phyloP scores from a whole-genome alignment of 2,329 filamentous ascomycete genomes.

The Alternaria gaisen region DNA sequence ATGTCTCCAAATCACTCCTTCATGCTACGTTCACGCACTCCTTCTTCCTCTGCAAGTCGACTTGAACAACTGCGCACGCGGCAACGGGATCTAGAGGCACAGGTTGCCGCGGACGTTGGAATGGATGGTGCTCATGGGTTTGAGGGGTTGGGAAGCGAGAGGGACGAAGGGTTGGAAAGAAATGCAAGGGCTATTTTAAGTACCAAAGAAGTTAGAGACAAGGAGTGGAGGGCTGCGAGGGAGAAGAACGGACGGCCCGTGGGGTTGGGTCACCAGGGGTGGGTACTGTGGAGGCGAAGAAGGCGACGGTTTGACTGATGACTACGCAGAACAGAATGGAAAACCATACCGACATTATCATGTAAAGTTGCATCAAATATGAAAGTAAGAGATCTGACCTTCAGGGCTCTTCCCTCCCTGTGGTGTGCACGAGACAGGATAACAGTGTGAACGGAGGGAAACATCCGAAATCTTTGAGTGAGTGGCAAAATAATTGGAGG shows the following conservation, averaged over 20 bases:
- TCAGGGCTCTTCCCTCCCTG: not conserved
- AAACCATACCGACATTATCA: not conserved
- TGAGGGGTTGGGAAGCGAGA: not conserved
- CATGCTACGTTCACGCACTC: not conserved
- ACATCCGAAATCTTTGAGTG: not conserved
- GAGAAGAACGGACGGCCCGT: not conserved
- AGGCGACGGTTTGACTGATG: not conserved
- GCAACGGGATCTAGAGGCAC: not conserved
- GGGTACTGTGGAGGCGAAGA: not conserved
- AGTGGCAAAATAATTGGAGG: conserved; percentile 23
- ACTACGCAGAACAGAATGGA: not conserved
- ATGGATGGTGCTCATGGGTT: not conserved
- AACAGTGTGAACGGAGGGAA: not conserved
- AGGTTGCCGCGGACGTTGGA: not conserved
- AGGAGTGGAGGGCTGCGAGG: conserved; percentile 1
- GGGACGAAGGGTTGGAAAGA: not conserved
- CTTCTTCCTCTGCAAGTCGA: not conserved
- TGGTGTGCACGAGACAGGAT: not conserved
- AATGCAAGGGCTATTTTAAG: not conserved
- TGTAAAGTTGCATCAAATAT: not conserved
- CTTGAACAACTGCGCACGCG: not conserved
- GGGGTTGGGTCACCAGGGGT: not conserved
- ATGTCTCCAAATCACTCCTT: not conserved
- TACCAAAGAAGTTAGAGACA: not conserved
- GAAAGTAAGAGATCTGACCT: not conserved